Base-by-base conservation (phyloP, 2,329 filamentous ascomycete genomes). In the Neopestalotiopsis clavispora region DNA sequence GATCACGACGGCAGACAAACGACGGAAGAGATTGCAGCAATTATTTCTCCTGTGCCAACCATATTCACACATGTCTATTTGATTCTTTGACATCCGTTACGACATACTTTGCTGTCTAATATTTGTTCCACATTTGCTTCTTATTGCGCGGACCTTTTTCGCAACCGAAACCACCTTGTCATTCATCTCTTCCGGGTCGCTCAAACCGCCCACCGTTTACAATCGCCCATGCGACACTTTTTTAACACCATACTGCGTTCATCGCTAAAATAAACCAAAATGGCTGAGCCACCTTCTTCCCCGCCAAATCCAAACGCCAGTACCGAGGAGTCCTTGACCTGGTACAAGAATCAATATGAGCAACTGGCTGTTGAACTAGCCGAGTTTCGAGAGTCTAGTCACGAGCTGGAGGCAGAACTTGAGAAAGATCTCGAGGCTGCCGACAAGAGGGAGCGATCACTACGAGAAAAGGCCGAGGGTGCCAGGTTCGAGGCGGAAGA, bases 331-430 rank as follows among this genome's bases (percentile, higher is more conserved):
- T 92, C 95, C 71, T 86, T 99, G 66, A 88, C 91, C 69, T 98
- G 96, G 88, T 99, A 98, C 89, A 99, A 99, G 85, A 83, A 90
- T 67, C 95, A 98, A 80, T 98, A 98, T 83, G 94, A 97, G 82
- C 90, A 94, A 78, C 88, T 99, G 49, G 96, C 98, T 82, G 86
- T 90, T 66, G 96, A 99, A 81, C 89, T 99, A 70, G 89, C 93
- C 71, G 96, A 99, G 77, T 99, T 99, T 80, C 94, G 97, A 78
- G 88, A 94, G 69, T 97, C 94, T 67, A 98, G 95, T 81, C 93
- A 94, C 79, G 96, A 98, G 80, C 87, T 99, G 38, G 96, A 99
- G 81, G 90, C 92, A 62, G 96, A 98, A 81, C 86, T 99, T 66
- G 96, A 99, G 82, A 97, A 95, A 84, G 96, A 99, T 79, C 91